phyloP scores from a whole-genome alignment of 1,139 yeast species.

The Scheffersomyces parashehatae region DNA sequence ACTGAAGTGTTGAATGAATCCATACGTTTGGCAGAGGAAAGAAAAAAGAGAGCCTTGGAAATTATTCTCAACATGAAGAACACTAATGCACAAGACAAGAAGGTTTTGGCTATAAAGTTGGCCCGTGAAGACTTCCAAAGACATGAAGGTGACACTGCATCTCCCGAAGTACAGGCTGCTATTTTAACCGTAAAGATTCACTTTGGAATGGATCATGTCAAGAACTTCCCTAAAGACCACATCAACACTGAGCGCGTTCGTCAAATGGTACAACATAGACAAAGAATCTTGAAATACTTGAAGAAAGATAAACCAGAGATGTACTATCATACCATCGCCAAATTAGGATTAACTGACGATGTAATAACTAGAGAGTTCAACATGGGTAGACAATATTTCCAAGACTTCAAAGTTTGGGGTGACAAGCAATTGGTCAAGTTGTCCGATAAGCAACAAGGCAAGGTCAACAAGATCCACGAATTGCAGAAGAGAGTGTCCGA shows the following conservation, averaged over 20 bases:
- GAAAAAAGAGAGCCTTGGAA: constrained; percentile 66
- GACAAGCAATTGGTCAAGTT: constrained; percentile 45
- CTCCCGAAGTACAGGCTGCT: constrained; percentile 96
- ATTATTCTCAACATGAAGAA: constrained; percentile 78
- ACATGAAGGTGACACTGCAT: constrained; percentile 88
- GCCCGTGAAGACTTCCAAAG: constrained; percentile 82
- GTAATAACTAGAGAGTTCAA: constrained; percentile 78
- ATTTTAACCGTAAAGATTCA: constrained; percentile 79
- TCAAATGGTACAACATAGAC: constrained; percentile 86
- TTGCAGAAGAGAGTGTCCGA: constrained; percentile 44
- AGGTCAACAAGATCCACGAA: constrained; percentile 30
- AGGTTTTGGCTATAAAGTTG: constrained; percentile 57
- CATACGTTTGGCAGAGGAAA: constrained; percentile 47
- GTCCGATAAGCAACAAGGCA: constrained; percentile 43
- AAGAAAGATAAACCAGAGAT: constrained; percentile 76
- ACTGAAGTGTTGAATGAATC: constrained; percentile 48
- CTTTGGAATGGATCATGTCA: constrained; percentile 73
- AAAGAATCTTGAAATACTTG: constrained; percentile 75
- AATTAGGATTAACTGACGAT: constrained; percentile 83
- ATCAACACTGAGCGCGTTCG: constrained; percentile 69
- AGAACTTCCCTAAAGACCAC: constrained; percentile 72
- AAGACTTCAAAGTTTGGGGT: constrained; percentile 84
- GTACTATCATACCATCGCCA: constrained; percentile 83
- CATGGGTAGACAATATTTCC: constrained; percentile 81
- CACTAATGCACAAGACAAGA: constrained; percentile 58